Percentiles rank a stretch among this genome's conserved stretches.
Conservation (phyloP, 805 yeast genomes). For the Candida endomychidarum region DNA sequence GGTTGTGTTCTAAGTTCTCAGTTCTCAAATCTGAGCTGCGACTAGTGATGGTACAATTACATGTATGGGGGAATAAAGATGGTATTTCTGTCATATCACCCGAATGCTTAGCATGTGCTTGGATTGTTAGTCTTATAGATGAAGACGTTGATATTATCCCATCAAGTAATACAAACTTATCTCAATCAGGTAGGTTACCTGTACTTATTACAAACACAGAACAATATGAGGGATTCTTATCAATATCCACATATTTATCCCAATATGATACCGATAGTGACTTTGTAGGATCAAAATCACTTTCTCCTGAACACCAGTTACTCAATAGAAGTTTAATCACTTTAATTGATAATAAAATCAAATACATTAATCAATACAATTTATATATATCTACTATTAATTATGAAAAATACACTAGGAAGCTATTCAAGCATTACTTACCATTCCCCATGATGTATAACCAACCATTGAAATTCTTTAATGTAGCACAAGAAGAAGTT, state of each 20-base stretch:
- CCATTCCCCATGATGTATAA: constrained; percentile 78
- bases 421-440: constrained; percentile 49
- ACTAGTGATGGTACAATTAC: constrained; percentile 31
- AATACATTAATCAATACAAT: constrained; percentile 54
- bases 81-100: constrained; percentile 49
- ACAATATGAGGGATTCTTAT: constrained; percentile 20
- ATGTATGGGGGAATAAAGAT: constrained; percentile 53
- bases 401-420: constrained; percentile 60
- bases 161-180: constrained; percentile 57
- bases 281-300: neutral
- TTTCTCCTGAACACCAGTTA: constrained; percentile 28
- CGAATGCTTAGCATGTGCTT: constrained; percentile 48
- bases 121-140: constrained; percentile 36
- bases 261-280: constrained; percentile 2
- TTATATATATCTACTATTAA: constrained; percentile 47
- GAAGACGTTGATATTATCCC: constrained; percentile 39
- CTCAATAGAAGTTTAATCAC: constrained; percentile 46
- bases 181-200: constrained; percentile 53
- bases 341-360: constrained; percentile 41
- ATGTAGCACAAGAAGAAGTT: constrained; percentile 35
- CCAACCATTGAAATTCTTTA: constrained; percentile 52
- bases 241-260: constrained; percentile 14
- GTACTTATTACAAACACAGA: constrained; percentile 26
- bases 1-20: too few species aligned
- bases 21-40: too few species aligned